Percentiles rank a stretch among this genome's conserved stretches.
phyloP scores from a whole-genome alignment of 129 eudicot species.

The Arctium lappa region DNA sequence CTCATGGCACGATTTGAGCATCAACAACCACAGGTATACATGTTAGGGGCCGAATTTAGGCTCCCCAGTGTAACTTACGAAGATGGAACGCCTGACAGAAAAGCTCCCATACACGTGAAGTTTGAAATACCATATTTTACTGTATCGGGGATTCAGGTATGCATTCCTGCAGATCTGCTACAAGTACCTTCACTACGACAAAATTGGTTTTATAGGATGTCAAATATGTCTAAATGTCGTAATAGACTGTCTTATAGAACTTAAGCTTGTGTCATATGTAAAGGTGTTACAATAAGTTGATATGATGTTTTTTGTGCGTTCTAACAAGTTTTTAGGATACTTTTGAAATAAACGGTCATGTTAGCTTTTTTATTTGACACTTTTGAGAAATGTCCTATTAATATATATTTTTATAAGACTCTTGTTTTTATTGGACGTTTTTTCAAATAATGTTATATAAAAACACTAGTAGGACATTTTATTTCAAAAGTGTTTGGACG shows the following conservation, averaged over 20 bases:
- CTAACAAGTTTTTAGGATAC: neutral
- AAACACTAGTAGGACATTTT: neutral
- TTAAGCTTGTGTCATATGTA: neutral
- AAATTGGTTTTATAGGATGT: neutral
- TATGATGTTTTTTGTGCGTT: neutral
- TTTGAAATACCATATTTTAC: constrained; percentile 95
- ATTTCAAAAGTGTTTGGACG: neutral
- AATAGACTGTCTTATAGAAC: neutral
- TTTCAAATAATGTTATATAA: too few relatives aligned
- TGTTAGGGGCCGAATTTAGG: constrained; percentile 69
- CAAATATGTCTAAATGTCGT: neutral
- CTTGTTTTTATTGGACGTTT: neutral
- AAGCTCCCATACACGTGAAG: constrained; percentile 79
- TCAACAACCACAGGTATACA: constrained; percentile 51
- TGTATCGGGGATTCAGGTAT: constrained; percentile 89
- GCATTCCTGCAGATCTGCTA: neutral
- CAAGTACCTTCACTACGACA: neutral
- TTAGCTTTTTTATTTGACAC: neutral
- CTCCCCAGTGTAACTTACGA: constrained; percentile 76
- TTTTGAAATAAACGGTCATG: neutral
- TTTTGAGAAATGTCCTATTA: neutral
- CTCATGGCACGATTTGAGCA: neutral
- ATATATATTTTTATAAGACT: neutral
- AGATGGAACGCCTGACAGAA: constrained; percentile 61
- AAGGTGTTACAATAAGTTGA: neutral